phyloP scores from a whole-genome alignment of 768 basidiomycete genomes.

The Boletus eberwhitei region DNA sequence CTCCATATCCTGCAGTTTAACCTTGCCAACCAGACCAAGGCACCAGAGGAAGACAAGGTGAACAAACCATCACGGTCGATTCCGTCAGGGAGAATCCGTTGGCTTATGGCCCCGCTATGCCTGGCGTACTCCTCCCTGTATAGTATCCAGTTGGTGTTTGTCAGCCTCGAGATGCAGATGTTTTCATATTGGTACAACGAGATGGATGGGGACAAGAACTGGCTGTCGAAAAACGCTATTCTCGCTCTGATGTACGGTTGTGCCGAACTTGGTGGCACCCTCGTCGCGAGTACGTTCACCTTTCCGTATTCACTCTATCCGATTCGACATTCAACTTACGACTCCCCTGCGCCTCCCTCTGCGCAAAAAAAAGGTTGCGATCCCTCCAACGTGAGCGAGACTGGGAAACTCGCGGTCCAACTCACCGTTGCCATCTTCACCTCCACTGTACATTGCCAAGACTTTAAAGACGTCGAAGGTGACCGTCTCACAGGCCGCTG shows the following conservation, averaged over 20 bases:
- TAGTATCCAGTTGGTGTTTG: constrained; percentile 29
- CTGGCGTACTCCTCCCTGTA: constrained; percentile 33
- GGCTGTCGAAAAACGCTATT: constrained; percentile 37
- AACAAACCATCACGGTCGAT: constrained; percentile 47
- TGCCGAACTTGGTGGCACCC: constrained; percentile 37
- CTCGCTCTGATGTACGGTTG: constrained; percentile 39
- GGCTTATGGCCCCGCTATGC: constrained; percentile 35
- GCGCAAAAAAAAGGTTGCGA: constrained; percentile 17
- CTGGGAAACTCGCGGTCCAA: constrained; percentile 31
- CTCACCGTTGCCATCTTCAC: constrained; percentile 38
- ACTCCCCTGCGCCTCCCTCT: background rate
- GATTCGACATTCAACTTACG: background rate
- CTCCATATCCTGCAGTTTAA: constrained; percentile 43
- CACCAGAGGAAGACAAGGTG: constrained; percentile 39
- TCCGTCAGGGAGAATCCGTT: constrained; percentile 44
- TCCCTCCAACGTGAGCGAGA: constrained; percentile 24
- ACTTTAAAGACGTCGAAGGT: constrained; percentile 44
- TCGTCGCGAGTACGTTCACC: constrained; percentile 34
- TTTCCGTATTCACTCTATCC: background rate
- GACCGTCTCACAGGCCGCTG: constrained; percentile 37
- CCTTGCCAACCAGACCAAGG: constrained; percentile 42
- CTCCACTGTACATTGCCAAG: constrained; percentile 50
- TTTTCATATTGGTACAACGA: constrained; percentile 40
- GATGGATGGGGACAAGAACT: constrained; percentile 34
- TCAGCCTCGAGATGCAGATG: constrained; percentile 34